Conservation (phyloP, 2,329 filamentous ascomycete genomes). For the Scytalidium sp. region DNA sequence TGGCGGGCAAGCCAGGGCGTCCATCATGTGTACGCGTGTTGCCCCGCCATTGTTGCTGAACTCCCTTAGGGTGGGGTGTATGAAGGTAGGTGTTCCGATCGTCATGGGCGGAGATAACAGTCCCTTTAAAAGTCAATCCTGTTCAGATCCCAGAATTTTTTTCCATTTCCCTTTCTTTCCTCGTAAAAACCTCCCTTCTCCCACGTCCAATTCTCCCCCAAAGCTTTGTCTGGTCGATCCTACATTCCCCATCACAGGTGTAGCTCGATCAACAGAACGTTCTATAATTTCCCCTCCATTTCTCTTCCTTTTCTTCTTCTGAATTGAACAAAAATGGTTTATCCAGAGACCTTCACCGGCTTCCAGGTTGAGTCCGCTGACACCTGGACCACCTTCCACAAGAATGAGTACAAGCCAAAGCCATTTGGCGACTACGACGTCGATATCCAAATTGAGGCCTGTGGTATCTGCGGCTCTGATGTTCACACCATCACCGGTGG, state of each 20-base stretch:
- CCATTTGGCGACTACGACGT: constrained; percentile 85
- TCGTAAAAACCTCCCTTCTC: not conserved
- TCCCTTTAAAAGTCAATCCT: too few species aligned
- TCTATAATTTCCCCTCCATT: not conserved
- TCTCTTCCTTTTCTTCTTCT: not conserved
- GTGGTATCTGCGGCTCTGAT: constrained; percentile 73
- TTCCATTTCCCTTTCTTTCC: too few species aligned
- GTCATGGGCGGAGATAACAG: too few species aligned
- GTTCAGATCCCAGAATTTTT: too few species aligned
- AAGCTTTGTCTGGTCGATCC: not conserved
- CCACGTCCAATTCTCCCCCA: not conserved
- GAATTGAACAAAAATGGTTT: constrained; percentile 25
- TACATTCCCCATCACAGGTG: not conserved
- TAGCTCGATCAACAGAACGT: not conserved
- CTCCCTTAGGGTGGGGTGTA: too few species aligned
- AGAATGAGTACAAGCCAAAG: constrained; percentile 70
- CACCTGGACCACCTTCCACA: constrained; percentile 28
- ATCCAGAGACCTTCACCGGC: constrained; percentile 58
- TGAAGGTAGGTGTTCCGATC: too few species aligned
- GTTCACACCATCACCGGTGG: constrained; percentile 66
- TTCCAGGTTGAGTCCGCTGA: constrained; percentile 48
- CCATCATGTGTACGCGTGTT: too few species aligned
- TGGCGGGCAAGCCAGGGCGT: too few species aligned
- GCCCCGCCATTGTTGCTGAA: too few species aligned
- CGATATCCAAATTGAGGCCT: constrained; percentile 82